Evolutionary conservation across 78 protist species (phyloP).

Genomic region (Dictyostelium brefeldianum): DNA sequence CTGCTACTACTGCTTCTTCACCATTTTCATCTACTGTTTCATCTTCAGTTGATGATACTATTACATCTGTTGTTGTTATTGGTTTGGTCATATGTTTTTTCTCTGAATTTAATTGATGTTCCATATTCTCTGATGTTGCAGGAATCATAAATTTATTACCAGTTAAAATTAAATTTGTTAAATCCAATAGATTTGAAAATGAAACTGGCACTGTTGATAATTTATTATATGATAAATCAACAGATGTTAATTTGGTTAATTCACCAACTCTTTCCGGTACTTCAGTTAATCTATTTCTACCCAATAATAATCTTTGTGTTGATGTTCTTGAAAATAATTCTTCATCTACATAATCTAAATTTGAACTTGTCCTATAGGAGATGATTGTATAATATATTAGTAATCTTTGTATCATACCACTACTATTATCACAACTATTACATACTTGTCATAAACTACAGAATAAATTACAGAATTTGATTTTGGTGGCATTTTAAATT

Average conservation of each 20-base stretch:
- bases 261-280: slow-evolving; percentile 55
- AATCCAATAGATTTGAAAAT: not conserved
- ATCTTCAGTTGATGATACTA: not conserved
- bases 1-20: not conserved
- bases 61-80: not conserved
- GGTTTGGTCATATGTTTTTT: not conserved
- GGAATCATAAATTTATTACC: slow-evolving; percentile 69
- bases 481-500: slow-evolving; percentile 59
- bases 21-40: not conserved
- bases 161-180: slow-evolving; percentile 23
- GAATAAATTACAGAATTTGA: slow-evolving; percentile 17
- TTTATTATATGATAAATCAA: slow-evolving; percentile 62
- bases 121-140: slow-evolving; percentile 14
- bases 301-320: slow-evolving; percentile 43
- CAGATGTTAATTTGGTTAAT: not conserved
- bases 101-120: not conserved
- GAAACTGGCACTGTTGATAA: slow-evolving; percentile 33
- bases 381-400: too few species aligned
- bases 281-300: slow-evolving; percentile 41
- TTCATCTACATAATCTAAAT: slow-evolving; percentile 49
- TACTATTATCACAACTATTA: too few species aligned
- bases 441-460: slow-evolving; percentile 70
- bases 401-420: not conserved
- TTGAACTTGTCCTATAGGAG: slow-evolving; percentile 45
- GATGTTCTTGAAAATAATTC: slow-evolving; percentile 27